Evolutionary conservation across 805 yeast species (phyloP).

Genomic region (Teunomyces barrocoloradensis): DNA sequence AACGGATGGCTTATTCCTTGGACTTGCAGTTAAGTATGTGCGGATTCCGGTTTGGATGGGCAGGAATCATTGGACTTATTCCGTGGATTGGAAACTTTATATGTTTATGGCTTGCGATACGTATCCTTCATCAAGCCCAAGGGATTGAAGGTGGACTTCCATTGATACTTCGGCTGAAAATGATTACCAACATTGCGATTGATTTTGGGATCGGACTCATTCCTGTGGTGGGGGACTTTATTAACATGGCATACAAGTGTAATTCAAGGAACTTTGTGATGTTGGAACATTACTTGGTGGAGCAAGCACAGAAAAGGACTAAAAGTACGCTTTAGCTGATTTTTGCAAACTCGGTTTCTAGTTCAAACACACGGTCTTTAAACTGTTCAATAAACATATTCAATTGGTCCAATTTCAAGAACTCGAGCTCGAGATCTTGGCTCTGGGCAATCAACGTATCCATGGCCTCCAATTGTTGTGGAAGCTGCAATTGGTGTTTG

Average conservation of each 20-base stretch:
- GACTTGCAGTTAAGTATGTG: conserved; percentile 40
- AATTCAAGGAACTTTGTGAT: conserved; percentile 24
- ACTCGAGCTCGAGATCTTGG: conserved; percentile 49
- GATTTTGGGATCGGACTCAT: conserved; percentile 40
- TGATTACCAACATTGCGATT: conserved; percentile 39
- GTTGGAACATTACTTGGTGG: conserved; percentile 35
- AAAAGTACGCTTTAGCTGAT: not conserved
- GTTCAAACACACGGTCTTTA: conserved; percentile 13
- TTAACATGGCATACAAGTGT: conserved; percentile 22
- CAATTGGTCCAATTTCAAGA: conserved; percentile 53
- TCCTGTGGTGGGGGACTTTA: conserved; percentile 22
- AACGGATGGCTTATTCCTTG: conserved; percentile 35
- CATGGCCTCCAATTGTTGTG: conserved; percentile 38
- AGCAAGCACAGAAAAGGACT: conserved; percentile 20
- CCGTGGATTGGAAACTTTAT: conserved; percentile 43
- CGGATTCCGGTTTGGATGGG: conserved; percentile 43
- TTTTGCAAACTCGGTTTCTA: conserved; percentile 15
- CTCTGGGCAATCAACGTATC: conserved; percentile 44
- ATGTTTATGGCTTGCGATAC: conserved; percentile 28
- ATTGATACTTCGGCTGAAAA: conserved; percentile 22
- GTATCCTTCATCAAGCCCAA: conserved; percentile 29
- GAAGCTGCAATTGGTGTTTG: conserved; percentile 26
- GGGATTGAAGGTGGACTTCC: conserved; percentile 41
- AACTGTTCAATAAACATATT: conserved; percentile 28
- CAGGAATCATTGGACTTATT: conserved; percentile 39